phyloP scores from a whole-genome alignment of 23 red algal genomes.

The Chondrus crispus region DNA sequence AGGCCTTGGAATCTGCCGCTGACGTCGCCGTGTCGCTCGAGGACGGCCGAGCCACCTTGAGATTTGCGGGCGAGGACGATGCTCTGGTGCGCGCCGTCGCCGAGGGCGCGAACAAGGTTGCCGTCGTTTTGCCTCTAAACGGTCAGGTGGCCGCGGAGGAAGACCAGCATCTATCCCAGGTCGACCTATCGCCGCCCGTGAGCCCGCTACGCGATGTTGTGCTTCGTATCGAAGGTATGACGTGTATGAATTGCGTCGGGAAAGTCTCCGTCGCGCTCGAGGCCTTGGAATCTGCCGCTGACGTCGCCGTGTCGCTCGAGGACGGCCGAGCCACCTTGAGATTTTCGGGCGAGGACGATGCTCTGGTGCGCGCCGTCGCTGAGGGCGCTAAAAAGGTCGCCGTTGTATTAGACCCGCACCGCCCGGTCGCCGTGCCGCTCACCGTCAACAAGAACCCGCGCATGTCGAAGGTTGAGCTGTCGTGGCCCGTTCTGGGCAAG shows the following conservation, averaged over 20 bases:
- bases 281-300: neutral
- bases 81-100: neutral
- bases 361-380: neutral
- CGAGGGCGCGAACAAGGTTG: constrained; percentile 39
- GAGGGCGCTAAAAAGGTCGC: constrained; percentile 48
- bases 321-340: constrained; percentile 3
- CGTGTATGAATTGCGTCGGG: constrained; percentile 58
- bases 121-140: neutral
- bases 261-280: constrained; percentile 32
- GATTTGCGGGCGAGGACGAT: constrained; percentile 11
- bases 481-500: neutral
- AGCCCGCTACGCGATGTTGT: neutral
- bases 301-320: constrained; percentile 51
- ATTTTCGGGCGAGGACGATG: neutral
- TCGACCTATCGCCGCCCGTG: neutral
- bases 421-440: too few relatives aligned
- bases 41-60: constrained; percentile 12
- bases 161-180: neutral
- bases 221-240: constrained; percentile 52
- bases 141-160: neutral
- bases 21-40: constrained; percentile 56
- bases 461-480: neutral
- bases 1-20: neutral
- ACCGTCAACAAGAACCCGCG: neutral
- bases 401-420: neutral